Evolutionary conservation across 495 filamentous ascomycete genomes (phyloP), one percentile per base, ranked within the genome.

Genomic region (Geoglossum glabrum): DNA sequence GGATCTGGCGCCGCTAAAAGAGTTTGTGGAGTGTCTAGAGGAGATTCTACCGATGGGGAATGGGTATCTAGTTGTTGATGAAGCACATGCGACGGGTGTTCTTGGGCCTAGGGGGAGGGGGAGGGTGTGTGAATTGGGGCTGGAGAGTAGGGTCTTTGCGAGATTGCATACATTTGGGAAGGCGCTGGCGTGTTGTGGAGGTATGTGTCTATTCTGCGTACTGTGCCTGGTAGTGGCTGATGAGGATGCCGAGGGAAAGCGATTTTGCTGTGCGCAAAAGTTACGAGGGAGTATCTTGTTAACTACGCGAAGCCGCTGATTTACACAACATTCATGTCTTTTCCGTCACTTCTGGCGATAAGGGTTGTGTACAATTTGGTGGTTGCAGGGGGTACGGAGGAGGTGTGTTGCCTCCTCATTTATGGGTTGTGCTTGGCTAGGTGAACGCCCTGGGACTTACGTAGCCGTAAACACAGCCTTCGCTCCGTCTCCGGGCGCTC

Each of bases 141-240:
- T 89, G n/a, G 79, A 89, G 64, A 64, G 79, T 11, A 69, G 72
- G 25, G 73, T 89, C 40, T 83, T 83, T 70, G 78, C 85, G 4
- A 67, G 86, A 25, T 71, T 87, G 13, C 76, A 87, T 65, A 86
- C 83, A 0, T 89, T 87, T 71, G 84, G 86, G 3, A 92, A 90
- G 64, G 81, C 83, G 1, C 66, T 90, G 59, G 81, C 77, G 17
- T 82, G 81, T 60, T 75, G 81, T 50, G 86, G 86, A 67, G 85
- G 83, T 86, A 71, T 60, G 73, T 69, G 25, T 57, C 56, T 26
- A 19, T 30, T 30, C 30, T 36, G 23, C 72, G 70, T 68, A 11
- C 64, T 11, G 65, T 68, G 31, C 40, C 46, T n/a, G n/a, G 15
- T 59, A 59, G 72, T 67, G 63, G n/a, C 40, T 45, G 40, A 45